Evolutionary conservation across 2,329 filamentous ascomycete species (phyloP).

Genomic region (Penicillium crustosum): DNA sequence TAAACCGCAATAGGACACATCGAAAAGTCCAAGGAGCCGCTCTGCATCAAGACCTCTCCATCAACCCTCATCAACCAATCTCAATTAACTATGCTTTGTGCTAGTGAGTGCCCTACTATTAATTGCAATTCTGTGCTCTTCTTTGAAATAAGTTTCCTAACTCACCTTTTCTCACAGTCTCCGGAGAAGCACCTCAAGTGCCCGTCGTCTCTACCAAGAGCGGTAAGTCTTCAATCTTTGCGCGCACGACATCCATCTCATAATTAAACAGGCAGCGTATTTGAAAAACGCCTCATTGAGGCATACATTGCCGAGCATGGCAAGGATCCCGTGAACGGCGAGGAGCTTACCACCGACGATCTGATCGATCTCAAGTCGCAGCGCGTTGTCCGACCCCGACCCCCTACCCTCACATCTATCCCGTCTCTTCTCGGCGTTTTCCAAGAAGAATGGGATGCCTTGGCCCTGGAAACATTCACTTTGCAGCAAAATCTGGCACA

Average conservation of each 20-base stretch:
- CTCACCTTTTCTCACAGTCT: constrained; percentile 60
- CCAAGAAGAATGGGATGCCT: constrained; percentile 96
- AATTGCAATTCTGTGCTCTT: constrained; percentile 11
- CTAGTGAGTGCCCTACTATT: constrained; percentile 54
- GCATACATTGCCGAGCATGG: constrained; percentile 91
- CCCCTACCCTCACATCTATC: constrained; percentile 92
- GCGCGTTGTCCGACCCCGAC: constrained; percentile 80
- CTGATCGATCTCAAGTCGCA: constrained; percentile 83
- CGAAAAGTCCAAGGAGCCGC: constrained; percentile 41
- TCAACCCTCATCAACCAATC: constrained; percentile 23
- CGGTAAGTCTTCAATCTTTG: constrained; percentile 56
- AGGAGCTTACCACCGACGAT: constrained; percentile 79
- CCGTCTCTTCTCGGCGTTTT: constrained; percentile 91
- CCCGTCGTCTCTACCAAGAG: constrained; percentile 94
- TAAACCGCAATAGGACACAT: constrained; percentile 36
- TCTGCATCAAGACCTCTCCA: constrained; percentile 30
- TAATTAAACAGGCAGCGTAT: constrained; percentile 68
- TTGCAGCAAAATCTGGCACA: constrained; percentile 85
- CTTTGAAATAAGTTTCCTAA: constrained; percentile 17
- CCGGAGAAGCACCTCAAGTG: constrained; percentile 91
- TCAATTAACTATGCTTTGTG: constrained; percentile 56
- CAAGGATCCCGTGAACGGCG: constrained; percentile 85
- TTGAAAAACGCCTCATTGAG: constrained; percentile 92
- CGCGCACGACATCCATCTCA: constrained; percentile 29
- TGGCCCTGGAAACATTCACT: constrained; percentile 88